Base-by-base conservation (phyloP, 371 early-diverging fungal genomes). In the Mucor piriformis region DNA sequence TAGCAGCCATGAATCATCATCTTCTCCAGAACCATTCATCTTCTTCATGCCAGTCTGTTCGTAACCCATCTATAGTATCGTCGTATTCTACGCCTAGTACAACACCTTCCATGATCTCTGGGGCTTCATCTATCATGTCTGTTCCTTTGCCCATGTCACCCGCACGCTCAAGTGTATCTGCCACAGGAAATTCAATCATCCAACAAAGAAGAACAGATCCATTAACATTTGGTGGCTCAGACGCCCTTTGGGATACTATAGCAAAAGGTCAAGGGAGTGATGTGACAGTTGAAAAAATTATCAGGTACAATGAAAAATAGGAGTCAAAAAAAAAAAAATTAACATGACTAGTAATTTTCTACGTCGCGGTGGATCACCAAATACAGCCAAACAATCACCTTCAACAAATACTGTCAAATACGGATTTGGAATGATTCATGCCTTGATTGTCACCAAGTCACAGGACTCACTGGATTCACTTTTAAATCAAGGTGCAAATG, bases 401-500 rank as follows among this genome's bases (percentile, higher is more conserved):
- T 59, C 72, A 21, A 32, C 51, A 6, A 33, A 69, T 50, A 23
- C 59, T 56, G 66, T 76, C 43, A 74, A 72, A 42, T 74, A 79
- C 46, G 79, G 79, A 12, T 76, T 69, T 64, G 79, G 79, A 16
- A 70, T 79, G 72, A 68, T 79, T 47, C 79, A 79, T 57, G 76
- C 76, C 33, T 54, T 72, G 13, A 69, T 79, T 57, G 69, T 76
- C 40, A 69, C 67, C 24, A 72, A 72, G 51, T 61, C 74, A 13
- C 62, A 73, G 47, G 55, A 50, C 2, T 52, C 70, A 1, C 50
- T 79, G 0, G 77, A 76, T 44, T 25, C 72, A 21, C 66, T 76
- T 34, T 59, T 79, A 24, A 70, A 79, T 34, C 70, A 76, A 55
- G 79, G 79, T 48, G 79, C 76, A 4, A 76, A 79, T 56, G 71